Conservation (phyloP, 495 filamentous ascomycete species). For the Xylaria longipes region DNA sequence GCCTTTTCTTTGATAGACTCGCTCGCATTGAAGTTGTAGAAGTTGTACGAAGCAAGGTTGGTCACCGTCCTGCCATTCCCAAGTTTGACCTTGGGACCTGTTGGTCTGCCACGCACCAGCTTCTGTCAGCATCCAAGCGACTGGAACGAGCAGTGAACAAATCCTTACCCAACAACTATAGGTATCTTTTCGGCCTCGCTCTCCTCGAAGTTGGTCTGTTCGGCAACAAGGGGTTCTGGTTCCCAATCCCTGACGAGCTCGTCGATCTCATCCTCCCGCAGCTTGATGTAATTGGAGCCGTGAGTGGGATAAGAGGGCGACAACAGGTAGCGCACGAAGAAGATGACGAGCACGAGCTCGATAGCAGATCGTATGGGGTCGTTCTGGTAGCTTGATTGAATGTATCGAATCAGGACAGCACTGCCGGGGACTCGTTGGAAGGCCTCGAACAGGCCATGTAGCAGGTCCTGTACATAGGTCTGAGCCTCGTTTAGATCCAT, state of each 20-base stretch:
- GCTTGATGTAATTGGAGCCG: slow-evolving; percentile 82
- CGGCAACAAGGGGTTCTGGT: slow-evolving; percentile 86
- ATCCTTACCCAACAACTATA: slow-evolving; percentile 80
- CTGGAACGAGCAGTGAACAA: slow-evolving; percentile 9
- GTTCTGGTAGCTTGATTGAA: slow-evolving; percentile 96
- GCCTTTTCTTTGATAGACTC: slow-evolving; percentile 93
- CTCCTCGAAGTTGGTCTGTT: slow-evolving; percentile 74
- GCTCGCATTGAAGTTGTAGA: slow-evolving; percentile 94
- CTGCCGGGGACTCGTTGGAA: slow-evolving; percentile 94
- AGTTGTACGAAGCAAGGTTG: slow-evolving; percentile 93
- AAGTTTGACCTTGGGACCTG: slow-evolving; percentile 88
- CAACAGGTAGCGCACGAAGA: slow-evolving; percentile 91
- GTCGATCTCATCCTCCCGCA: slow-evolving; percentile 96
- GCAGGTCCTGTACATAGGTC: slow-evolving; percentile 67
- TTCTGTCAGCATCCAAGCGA: slow-evolving; percentile 16
- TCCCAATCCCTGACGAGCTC: slow-evolving; percentile 97
- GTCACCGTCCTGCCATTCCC: slow-evolving; percentile 86
- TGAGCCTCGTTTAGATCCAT: slow-evolving; percentile 89
- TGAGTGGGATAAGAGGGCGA: slow-evolving; percentile 88
- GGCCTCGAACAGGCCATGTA: slow-evolving; percentile 67
- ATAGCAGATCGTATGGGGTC: slow-evolving; percentile 93
- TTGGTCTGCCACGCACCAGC: slow-evolving; percentile 62
- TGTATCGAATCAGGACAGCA: slow-evolving; percentile 91
- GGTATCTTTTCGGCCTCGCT: slow-evolving; percentile 83
- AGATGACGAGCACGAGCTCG: slow-evolving; percentile 92